Conservation (phyloP, 2,329 filamentous ascomycete genomes). For the Byssoonygena ceratinophila region DNA sequence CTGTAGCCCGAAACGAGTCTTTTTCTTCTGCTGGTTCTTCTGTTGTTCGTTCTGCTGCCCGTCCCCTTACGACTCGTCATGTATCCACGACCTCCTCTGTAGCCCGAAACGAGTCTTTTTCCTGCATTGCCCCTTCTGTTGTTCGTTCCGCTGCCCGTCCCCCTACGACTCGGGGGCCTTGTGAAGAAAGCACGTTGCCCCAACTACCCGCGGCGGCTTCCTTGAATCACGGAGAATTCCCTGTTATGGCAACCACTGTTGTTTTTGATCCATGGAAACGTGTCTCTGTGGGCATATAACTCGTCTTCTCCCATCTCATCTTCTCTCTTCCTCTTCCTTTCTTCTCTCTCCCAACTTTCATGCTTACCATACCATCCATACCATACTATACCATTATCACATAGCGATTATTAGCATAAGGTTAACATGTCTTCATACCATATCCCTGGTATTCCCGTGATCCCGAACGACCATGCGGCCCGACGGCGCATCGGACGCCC, state of each 20-base stretch:
- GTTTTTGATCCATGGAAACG: neutral
- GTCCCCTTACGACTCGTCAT: neutral
- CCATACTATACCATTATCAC: constrained; percentile 2
- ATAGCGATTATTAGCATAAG: constrained; percentile 2
- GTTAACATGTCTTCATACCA: constrained; percentile 9
- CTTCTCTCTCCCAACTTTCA: constrained; percentile 6
- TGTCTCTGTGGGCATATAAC: constrained; percentile 4
- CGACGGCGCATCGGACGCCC: constrained; percentile 1
- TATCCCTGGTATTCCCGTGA: constrained; percentile 4
- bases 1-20: constrained; percentile 1
- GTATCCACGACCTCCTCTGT: neutral
- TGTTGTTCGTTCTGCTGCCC: neutral
- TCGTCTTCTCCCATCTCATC: constrained; percentile 1
- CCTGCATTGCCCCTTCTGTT: neutral
- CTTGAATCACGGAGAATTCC: constrained; percentile 7
- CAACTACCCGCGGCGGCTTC: neutral
- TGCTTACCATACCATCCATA: constrained; percentile 3
- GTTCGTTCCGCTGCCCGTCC: neutral
- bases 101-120: neutral
- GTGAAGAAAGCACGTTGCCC: constrained; percentile 1
- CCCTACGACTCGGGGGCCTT: neutral
- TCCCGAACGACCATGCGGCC: constrained; percentile 7
- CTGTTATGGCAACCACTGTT: constrained; percentile 11
- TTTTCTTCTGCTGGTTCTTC: constrained; percentile 4
- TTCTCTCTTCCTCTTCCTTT: constrained; percentile 12